These are phyloP conservation scores for Austroboletus niveus DNA, from an alignment of 1,284 basidiomycete species.

Conservation along the genomic window DNA sequence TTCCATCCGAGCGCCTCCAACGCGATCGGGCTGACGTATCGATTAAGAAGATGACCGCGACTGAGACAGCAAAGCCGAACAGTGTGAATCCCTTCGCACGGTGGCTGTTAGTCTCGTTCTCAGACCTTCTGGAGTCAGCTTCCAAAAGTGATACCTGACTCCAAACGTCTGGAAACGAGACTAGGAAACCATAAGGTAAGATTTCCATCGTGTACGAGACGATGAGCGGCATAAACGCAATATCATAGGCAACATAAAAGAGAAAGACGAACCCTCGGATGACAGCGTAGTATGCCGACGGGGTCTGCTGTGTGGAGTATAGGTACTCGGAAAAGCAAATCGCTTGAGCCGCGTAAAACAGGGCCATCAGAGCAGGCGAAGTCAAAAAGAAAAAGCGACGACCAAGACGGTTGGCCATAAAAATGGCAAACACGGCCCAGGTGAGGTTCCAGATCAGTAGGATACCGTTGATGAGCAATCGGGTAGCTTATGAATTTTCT, in stretches of 20 bases:
- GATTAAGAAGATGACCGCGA: slow-evolving; percentile 72
- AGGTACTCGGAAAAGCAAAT: slow-evolving; percentile 64
- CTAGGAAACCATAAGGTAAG: slow-evolving; percentile 55
- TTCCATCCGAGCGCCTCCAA: slow-evolving; percentile 60
- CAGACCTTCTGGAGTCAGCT: no score
- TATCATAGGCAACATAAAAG: slow-evolving; percentile 67
- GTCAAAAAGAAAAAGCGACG: slow-evolving; percentile 63
- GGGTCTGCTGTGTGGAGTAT: slow-evolving; percentile 37
- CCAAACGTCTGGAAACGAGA: no score
- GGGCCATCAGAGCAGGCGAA: slow-evolving; percentile 63
- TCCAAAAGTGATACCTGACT: no score
- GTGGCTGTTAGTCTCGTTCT: not conserved
- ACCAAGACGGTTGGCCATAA: slow-evolving; percentile 57
- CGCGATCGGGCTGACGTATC: slow-evolving; percentile 79
- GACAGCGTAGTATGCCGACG: slow-evolving; percentile 57
- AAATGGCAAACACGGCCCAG: slow-evolving; percentile 59
- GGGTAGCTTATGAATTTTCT: slow-evolving; percentile 30
- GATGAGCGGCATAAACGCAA: slow-evolving; percentile 73
- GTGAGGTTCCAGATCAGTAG: slow-evolving; percentile 74
- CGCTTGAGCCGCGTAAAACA: slow-evolving; percentile 72
- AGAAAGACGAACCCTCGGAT: slow-evolving; percentile 73
- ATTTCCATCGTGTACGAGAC: slow-evolving; percentile 77
- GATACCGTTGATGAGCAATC: slow-evolving; percentile 70
- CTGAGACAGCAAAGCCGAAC: slow-evolving; percentile 64
- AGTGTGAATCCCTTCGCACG: slow-evolving; percentile 79